Evolutionary conservation across 208 protist genomes (phyloP).

Genomic region (Naegleria gruberi): DNA sequence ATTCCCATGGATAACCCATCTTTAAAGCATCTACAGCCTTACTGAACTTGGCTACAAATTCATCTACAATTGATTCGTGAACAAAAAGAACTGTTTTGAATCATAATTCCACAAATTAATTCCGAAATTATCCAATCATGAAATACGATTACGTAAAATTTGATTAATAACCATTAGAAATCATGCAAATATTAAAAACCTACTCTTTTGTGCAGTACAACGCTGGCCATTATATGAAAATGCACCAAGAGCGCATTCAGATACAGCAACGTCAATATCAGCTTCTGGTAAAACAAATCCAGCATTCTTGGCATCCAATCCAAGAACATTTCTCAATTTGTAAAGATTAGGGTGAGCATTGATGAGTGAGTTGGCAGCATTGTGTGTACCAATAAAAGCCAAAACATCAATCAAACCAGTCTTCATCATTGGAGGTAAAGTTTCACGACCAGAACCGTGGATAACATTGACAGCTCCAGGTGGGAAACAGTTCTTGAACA

Average conservation of each 20-base stretch:
- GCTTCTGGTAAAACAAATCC: conserved; percentile 41
- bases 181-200: no score
- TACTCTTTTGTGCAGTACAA: conserved; percentile 49
- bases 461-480: conserved; percentile 45
- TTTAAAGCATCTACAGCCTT: conserved; percentile 30
- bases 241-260: conserved; percentile 38
- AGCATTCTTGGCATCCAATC: conserved; percentile 52
- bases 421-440: conserved; percentile 41
- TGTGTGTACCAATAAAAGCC: conserved; percentile 42
- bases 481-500: conserved; percentile 34
- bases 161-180: conserved; percentile 30
- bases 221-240: conserved; percentile 45
- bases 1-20: conserved; percentile 42
- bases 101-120: conserved; percentile 14
- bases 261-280: conserved; percentile 41
- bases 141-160: no score
- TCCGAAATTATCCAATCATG: no score
- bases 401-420: conserved; percentile 37
- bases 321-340: conserved; percentile 34
- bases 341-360: conserved; percentile 36
- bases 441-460: conserved; percentile 38
- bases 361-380: conserved; percentile 34
- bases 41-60: conserved; percentile 26
- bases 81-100: conserved; percentile 1
- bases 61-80: conserved; percentile 28